Base-by-base conservation (phyloP, 2,329 filamentous ascomycete species). In the Claviceps monticola region DNA sequence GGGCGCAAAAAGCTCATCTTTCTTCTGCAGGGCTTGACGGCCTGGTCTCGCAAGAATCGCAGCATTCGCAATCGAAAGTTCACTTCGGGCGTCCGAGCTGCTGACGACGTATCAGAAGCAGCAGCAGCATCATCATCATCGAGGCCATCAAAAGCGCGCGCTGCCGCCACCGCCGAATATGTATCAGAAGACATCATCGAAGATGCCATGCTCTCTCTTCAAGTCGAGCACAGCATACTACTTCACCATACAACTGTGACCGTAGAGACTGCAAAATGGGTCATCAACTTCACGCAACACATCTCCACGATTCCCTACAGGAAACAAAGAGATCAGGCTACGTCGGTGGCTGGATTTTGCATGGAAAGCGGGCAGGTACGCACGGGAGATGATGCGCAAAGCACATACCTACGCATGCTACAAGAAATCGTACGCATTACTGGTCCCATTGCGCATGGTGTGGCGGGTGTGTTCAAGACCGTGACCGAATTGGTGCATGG, bases 321-420 rank as follows among this genome's bases (percentile, higher is more conserved):
- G 56, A 76, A 71, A 49, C 73, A 74, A 57, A 67, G 68, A 21
- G 76, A 80, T 51, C 65, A 66, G 37, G 64, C 67, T 48, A 71
- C 71, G 51, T 72, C 75, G 1, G 71, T 75, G 13, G 80, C 79
- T 1, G 74, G 77, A 0, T 91, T 91, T 63, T 90, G 86, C 66
- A 89, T 90, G 83, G 85, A 88, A 50, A 71, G 73, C 1, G 86
- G 86, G 0, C 86, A 91, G 66, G 83, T 91, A 43, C 80, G 79
- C 51, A 78, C 81, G 0, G 86, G 86, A 29, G 78, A 84, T 29
- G 76, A 79, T 44, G 68, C 74, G 2, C 64, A 69, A 6, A 86
- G 90, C 59, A 87, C 82, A 0, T 91, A 84, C 56, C 70, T 80
- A 45, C 79, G 79, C 56, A 87, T 91, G 85, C 68, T 93, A 49